Evolutionary conservation across 1,139 yeast genomes (phyloP), one percentile per base, ranked within the genome.

Genomic region (Geotrichum citri-aurantii): DNA sequence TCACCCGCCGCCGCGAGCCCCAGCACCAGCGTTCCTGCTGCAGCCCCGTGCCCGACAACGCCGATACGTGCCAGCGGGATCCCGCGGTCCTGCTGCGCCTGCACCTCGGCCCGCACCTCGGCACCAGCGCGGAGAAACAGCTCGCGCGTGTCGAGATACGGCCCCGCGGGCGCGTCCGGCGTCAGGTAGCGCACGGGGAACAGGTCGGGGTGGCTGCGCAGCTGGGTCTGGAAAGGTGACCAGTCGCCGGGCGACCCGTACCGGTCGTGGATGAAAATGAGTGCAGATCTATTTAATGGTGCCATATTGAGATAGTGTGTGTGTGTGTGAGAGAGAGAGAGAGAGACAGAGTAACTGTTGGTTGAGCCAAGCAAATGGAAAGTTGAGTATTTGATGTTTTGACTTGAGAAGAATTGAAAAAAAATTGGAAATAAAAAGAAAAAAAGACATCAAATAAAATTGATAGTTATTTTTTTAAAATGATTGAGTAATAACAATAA

Each of bases 121-220:
- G 40, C 48, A 8, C 53, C 58, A 19, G 50, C 54, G 3, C 12
- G 29, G 24, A 50, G 24, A 14, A 50, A 52, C 3, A 47, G 2
- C 23, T 27, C 54, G 26, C 53, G 54, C 14, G 33, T 37, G 44
- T 54, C 57, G 4, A 48, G 52, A 27, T 48, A 49, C 10, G 58
- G 51, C 33, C 31, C 46, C 23, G 40, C 8, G 7, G 58, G 58
- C 14, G 58, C 58, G 37, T 55, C 58, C 17, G 58, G 58, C 2
- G 54, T 55, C 29, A 55, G 11, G 54, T 55, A 55, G 14, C 58
- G 50, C n/a, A 55, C 54, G 33, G 58, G 58, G 44, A 55, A 55
- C 17, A 50, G 37, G 7, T 50, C 48, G 5, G 48, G 26, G 27
- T 44, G 46, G 48, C 48, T 46, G 24, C 58, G 50, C 19, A 55